A percentile compares a stretch with the other conserved stretches of the same genome.
Conservation (phyloP, 768 basidiomycete genomes). For the Pleurotus ostreatus region DNA sequence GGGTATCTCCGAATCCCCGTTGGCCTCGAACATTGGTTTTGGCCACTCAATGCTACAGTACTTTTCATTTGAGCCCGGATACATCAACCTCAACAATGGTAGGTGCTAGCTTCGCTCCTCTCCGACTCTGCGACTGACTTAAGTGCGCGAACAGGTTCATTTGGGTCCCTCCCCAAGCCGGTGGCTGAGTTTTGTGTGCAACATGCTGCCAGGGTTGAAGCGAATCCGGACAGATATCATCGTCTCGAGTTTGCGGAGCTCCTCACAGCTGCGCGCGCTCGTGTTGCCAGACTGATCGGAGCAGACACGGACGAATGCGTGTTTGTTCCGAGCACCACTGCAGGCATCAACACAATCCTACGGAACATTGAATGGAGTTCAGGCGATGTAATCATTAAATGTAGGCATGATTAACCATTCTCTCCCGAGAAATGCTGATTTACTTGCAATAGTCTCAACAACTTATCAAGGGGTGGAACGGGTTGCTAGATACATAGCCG, state of each 20-base stretch:
- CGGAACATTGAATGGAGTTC: conserved; percentile 64
- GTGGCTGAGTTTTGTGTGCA: conserved; percentile 42
- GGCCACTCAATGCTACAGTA: conserved; percentile 53
- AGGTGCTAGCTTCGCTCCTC: conserved; percentile 9
- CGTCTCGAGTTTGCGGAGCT: conserved; percentile 29
- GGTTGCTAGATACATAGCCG: conserved; percentile 34
- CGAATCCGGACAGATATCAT: conserved; percentile 55
- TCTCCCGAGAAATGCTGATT: conserved; percentile 4
- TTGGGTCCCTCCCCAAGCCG: conserved; percentile 50
- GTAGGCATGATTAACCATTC: conserved; percentile 32
- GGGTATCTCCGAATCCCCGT: too few relatives aligned
- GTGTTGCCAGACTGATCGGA: conserved; percentile 49
- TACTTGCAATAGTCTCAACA: neutral
- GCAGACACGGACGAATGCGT: conserved; percentile 53
- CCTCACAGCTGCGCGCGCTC: conserved; percentile 35
- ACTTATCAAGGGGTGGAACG: conserved; percentile 2
- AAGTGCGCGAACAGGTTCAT: conserved; percentile 43
- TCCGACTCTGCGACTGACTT: neutral
- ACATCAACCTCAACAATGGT: conserved; percentile 68
- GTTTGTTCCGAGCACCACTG: conserved; percentile 57
- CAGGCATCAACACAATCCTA: conserved; percentile 63
- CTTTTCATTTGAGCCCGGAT: conserved; percentile 53
- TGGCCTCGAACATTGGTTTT: conserved; percentile 25
- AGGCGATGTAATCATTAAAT: conserved; percentile 61
- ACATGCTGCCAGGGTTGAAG: conserved; percentile 40